Percentiles rank a stretch among this genome's conserved stretches.
Conservation (phyloP, 2,329 filamentous ascomycete species). For the Orbilia ellipsospora region DNA sequence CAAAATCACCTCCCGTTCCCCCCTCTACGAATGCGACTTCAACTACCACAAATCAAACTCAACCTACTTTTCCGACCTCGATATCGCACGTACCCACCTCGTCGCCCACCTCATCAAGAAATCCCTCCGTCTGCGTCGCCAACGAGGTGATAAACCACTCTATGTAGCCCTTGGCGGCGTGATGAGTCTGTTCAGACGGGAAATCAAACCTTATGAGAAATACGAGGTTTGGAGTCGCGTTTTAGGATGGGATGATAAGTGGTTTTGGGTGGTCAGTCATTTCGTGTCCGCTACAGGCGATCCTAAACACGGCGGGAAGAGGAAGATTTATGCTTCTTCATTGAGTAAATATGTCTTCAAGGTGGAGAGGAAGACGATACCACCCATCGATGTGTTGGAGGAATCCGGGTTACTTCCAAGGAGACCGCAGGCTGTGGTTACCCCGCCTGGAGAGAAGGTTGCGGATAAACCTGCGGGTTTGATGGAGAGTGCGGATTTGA, state of each 20-base stretch:
- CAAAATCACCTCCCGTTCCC: slow-evolving; percentile 74
- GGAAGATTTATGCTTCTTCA: slow-evolving; percentile 76
- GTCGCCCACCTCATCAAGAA: slow-evolving; percentile 71
- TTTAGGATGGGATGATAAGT: slow-evolving; percentile 81
- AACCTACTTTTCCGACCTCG: slow-evolving; percentile 88
- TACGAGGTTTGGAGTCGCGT: slow-evolving; percentile 81
- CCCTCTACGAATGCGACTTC: slow-evolving; percentile 83
- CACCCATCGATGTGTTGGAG: slow-evolving; percentile 79
- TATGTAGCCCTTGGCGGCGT: slow-evolving; percentile 72
- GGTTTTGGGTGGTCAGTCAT: slow-evolving; percentile 80
- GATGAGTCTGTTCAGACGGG: slow-evolving; percentile 77
- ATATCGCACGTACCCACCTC: slow-evolving; percentile 83
- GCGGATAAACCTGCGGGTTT: slow-evolving; percentile 23
- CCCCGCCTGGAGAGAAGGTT: slow-evolving; percentile 1
- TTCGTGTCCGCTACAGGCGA: slow-evolving; percentile 70
- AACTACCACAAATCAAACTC: slow-evolving; percentile 85
- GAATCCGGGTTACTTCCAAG: slow-evolving; percentile 79
- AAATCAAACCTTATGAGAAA: slow-evolving; percentile 75
- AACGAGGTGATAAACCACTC: slow-evolving; percentile 50
- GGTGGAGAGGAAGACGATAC: slow-evolving; percentile 82
- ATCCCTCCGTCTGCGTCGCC: slow-evolving; percentile 55
- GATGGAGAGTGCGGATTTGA: slow-evolving; percentile 52
- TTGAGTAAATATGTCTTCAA: slow-evolving; percentile 86
- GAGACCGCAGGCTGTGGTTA: slow-evolving; percentile 67
- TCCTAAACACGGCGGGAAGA: slow-evolving; percentile 67